phyloP scores from a whole-genome alignment of 257 asterid species.

The Petunia axillaris region DNA sequence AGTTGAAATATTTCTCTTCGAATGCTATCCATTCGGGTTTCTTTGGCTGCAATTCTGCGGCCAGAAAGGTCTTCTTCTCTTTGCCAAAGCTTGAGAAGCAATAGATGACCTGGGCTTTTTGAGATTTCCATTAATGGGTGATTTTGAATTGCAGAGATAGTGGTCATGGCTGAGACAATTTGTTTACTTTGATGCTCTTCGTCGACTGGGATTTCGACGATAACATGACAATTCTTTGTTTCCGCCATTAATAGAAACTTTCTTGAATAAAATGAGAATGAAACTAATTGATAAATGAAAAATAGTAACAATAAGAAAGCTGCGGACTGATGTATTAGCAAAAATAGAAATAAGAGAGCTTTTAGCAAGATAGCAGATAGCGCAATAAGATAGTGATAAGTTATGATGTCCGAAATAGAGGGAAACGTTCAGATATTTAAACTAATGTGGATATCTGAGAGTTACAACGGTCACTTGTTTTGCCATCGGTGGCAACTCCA shows the following conservation, averaged over 20 bases:
- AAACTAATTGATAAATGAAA: background rate
- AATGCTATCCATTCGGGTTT: conserved; percentile 60
- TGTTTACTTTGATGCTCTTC: conserved; percentile 57
- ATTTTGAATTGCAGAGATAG: conserved; percentile 51
- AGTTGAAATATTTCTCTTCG: conserved; percentile 73
- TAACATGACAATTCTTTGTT: conserved; percentile 58
- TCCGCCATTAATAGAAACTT: conserved; percentile 53
- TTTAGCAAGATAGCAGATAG: conserved; percentile 21
- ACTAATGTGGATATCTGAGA: conserved; percentile 34
- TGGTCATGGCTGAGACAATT: conserved; percentile 35
- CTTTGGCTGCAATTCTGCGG: conserved; percentile 61
- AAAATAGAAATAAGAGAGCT: conserved; percentile 22
- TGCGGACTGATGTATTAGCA: background rate
- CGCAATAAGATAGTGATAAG: conserved; percentile 22
- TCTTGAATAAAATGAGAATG: background rate
- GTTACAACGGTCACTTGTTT: conserved; percentile 69
- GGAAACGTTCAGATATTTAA: conserved; percentile 52
- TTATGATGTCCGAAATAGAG: conserved; percentile 31
- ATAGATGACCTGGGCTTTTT: conserved; percentile 85
- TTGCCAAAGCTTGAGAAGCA: conserved; percentile 96
- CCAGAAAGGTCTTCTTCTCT: conserved; percentile 70
- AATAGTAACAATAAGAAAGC: background rate
- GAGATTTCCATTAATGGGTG: conserved; percentile 93
- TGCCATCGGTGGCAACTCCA: conserved; percentile 6
- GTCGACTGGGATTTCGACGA: conserved; percentile 72